Evolutionary conservation across 306 rosid species (phyloP), one percentile per base, ranked within the genome.

Genomic region (Inga laurina): DNA sequence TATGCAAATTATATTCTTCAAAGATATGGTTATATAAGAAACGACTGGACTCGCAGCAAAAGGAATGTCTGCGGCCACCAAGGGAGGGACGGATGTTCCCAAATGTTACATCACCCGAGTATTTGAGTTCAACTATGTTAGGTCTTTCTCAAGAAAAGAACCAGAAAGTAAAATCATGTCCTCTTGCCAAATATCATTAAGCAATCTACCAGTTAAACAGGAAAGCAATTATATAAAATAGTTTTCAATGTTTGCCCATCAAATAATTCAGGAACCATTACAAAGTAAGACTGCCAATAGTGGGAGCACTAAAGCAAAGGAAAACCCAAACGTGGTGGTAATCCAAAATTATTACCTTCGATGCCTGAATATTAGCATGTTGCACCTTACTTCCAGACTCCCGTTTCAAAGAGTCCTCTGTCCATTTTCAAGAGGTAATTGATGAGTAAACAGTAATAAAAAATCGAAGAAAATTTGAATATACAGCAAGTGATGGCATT

Each of bases 331-430:
- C 30, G 57, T 35, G 56, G 30, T 15, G 18, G 74, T 22, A 76
- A 44, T 44, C 52, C 7, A 65, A 16, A n/a, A 57, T 1, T 52
- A 52, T 2, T 16, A 92, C 97, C 97, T 92, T 93, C 3, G 98
- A 88, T 34, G 97, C 97, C 80, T 88, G 93, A 66, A 94, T 94
- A 82, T 94, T 92, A 75, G 92, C 95, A 91, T 91, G 94, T 22
- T 93, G 97, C 64, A 93, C 97, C 85, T 91, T 93, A 67, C 79
- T 88, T 85, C 97, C 97, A 27, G 95, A 88, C 88, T 93, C 97
- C 8, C 97, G 92, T 85, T 93, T 93, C 81, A 93, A 54, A 37
- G 95, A 90, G 82, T 93, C 97, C 85, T 91, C 97, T 93, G 93
- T 62, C 54, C 90, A 81, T 54, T 35, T 79, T 34, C 52, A 80